Evolutionary conservation across 2,329 filamentous ascomycete genomes (phyloP), one percentile per base, ranked within the genome.

Genomic region (Clonostachys rhizophaga): DNA sequence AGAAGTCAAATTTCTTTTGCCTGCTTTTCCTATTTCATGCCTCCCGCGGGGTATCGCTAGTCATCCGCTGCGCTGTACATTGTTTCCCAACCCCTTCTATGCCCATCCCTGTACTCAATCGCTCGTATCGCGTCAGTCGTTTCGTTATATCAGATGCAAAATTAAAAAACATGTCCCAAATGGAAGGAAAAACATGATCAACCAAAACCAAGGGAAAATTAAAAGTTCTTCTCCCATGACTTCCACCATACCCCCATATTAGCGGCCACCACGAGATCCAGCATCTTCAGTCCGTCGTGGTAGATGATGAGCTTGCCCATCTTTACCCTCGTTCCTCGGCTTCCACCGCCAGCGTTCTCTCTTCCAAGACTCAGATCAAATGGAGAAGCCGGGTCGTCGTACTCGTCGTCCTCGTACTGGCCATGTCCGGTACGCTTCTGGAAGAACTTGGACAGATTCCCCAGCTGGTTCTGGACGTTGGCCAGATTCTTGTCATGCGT

Each of bases 171-270:
- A 39, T 39, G 36, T 17, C 12, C 17, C 40, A 6, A 30, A 30
- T 9, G 8, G 24, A 30, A 30, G 24, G 24, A 30, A 30, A 30
- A 30, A 30, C 9, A 18, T 39, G 36, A 42, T 42, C 16, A 16
- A 13, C 43, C n/a, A n/a, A 24, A 16, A 43, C 34, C 37, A 50
- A 47, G 48, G 20, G 2, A 18, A 13, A 47, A 2, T 58, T 53
- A 69, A 49, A 68, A 69, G 59, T 67, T 74, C 57, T 70, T 75
- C 57, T 89, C 86, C 79, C 91, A 96, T 5, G 88, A 83, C 56
- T 84, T 84, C 91, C 92, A 97, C 89, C 91, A 99, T 14, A 97
- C 72, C 2, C 88, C 90, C 68, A 99, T 81, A 61, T 96, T 96
- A 11, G 91, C 87, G 5, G 92, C 89, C 17, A 99, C 89, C 1